Evolutionary conservation across 2,329 filamentous ascomycete species (phyloP), one percentile per base, ranked within the genome.

Genomic region (Phoma sp.): DNA sequence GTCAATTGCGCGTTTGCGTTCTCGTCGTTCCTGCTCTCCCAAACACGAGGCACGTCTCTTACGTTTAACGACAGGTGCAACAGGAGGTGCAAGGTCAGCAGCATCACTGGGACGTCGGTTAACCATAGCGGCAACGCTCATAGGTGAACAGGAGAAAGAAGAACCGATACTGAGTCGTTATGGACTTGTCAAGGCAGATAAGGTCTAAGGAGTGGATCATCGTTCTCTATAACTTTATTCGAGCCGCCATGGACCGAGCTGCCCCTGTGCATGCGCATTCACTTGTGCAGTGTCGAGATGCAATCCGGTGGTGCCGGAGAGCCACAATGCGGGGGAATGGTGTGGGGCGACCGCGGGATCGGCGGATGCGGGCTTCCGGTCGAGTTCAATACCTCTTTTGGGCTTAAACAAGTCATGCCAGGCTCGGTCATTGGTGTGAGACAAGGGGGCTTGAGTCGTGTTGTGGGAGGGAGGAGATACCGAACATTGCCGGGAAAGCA

Each of bases 1-100:
- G 50, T 74, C 71, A 48, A 73, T 72, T 2, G 71, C 69, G 53
- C 71, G 58, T 47, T 73, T 74, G 22, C 71, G 55, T 36, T 74
- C 70, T 14, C 67, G 60, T 18, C 70, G 56, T 39, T 74, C 71
- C 25, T 73, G 69, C 43, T 74, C 70, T 4, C 71, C 70, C 7
- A 74, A 52, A 46, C 71, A 73, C 5, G 70, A 71, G 2, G 67
- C 65, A 22, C 66, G 64, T 27, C 71, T 61, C 44, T 73, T 73
- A 7, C 71, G 67, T 54, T 73, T 74, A 13, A 67, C 58, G 1
- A 67, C 62, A 8, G 69, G 68, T 9, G 67, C 62, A 37, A 66
- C 58, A n/a, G 63, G 57, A 7, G 59, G 38, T 8, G 60, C 48
- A 13, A 61, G 47, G 10, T 63, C 48, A n/a, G 56, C 59, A 22